Evolutionary conservation across 2,329 filamentous ascomycete genomes (phyloP).

Genomic region (Colletotrichum brevisporum): DNA sequence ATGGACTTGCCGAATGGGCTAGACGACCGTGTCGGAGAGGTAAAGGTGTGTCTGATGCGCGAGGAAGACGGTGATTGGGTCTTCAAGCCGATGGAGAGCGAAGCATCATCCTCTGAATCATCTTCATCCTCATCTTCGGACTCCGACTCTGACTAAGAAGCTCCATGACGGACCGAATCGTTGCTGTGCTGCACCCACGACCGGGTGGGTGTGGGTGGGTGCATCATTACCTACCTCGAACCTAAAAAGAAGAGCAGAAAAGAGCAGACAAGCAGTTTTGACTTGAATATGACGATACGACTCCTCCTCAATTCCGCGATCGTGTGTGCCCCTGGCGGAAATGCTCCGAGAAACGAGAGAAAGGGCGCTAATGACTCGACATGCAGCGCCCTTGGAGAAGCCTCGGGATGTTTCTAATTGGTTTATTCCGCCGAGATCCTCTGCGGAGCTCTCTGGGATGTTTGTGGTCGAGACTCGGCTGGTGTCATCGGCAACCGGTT

Average conservation of each 20-base stretch:
- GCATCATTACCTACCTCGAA: conserved; percentile 11
- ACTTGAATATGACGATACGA: conserved; percentile 9
- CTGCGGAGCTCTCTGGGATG: conserved; percentile 22
- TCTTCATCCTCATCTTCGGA: conserved; percentile 25
- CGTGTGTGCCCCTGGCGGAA: conserved; percentile 15
- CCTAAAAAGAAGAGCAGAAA: conserved; percentile 2
- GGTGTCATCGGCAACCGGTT: conserved; percentile 32
- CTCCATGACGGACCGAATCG: background rate
- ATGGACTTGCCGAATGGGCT: conserved; percentile 55
- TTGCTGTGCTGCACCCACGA: no score
- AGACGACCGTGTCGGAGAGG: conserved; percentile 49
- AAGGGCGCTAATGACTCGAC: conserved; percentile 27
- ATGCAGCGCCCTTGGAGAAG: conserved; percentile 20
- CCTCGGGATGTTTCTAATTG: conserved; percentile 1
- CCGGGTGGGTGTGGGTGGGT: conserved; percentile 11
- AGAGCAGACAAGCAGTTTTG: background rate
- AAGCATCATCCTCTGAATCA: conserved; percentile 19
- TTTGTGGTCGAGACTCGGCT: conserved; percentile 27
- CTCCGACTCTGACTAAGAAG: conserved; percentile 25
- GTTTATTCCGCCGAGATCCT: conserved; percentile 19
- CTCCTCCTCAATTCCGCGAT: conserved; percentile 22
- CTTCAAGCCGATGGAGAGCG: conserved; percentile 48
- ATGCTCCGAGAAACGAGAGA: conserved; percentile 12
- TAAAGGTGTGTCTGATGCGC: conserved; percentile 52
- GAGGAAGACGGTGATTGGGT: conserved; percentile 52